Conservation (phyloP, 179 eudicot genomes). For the Silene coronaria region DNA sequence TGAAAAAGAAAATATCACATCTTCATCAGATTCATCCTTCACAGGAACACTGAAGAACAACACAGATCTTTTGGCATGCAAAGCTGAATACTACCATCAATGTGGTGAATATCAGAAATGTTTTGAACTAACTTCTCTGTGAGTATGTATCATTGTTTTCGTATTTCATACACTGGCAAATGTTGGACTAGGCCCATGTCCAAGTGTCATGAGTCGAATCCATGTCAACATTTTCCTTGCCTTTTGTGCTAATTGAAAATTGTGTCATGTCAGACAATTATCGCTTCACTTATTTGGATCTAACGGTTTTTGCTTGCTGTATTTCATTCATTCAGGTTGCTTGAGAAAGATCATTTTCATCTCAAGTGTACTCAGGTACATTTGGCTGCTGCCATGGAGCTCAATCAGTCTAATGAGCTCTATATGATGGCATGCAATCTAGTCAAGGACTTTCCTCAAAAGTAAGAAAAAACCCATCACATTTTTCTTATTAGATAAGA, state of each 20-base stretch:
- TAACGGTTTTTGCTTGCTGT: slow-evolving; percentile 9
- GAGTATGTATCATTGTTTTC: slow-evolving; percentile 29
- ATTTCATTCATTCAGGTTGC: slow-evolving; percentile 53
- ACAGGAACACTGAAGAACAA: slow-evolving; percentile 62
- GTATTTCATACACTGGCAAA: background rate
- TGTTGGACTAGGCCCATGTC: background rate
- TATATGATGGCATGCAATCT: slow-evolving; percentile 93
- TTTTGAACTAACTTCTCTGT: slow-evolving; percentile 84
- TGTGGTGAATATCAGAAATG: slow-evolving; percentile 98
- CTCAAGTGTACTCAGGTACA: slow-evolving; percentile 82
- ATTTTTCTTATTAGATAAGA: background rate
- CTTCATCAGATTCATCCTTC: slow-evolving; percentile 48
- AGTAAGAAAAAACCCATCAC: slow-evolving; percentile 42
- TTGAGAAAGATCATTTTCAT: slow-evolving; percentile 96
- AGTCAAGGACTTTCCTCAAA: slow-evolving; percentile 95
- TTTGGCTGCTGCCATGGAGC: slow-evolving; percentile 97
- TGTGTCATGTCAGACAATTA: background rate
- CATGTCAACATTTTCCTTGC: background rate
- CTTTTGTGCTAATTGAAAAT: background rate
- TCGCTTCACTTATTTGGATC: slow-evolving; percentile 1
- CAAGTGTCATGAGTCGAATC: background rate
- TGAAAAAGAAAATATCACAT: slow-evolving; percentile 49
- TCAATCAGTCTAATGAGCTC: slow-evolving; percentile 92
- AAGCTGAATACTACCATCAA: slow-evolving; percentile 97
- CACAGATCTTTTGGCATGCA: slow-evolving; percentile 92